These are phyloP conservation scores for Fusarium acutatum DNA, from an alignment of 2,329 filamentous ascomycete species.

Conservation along the genomic window DNA sequence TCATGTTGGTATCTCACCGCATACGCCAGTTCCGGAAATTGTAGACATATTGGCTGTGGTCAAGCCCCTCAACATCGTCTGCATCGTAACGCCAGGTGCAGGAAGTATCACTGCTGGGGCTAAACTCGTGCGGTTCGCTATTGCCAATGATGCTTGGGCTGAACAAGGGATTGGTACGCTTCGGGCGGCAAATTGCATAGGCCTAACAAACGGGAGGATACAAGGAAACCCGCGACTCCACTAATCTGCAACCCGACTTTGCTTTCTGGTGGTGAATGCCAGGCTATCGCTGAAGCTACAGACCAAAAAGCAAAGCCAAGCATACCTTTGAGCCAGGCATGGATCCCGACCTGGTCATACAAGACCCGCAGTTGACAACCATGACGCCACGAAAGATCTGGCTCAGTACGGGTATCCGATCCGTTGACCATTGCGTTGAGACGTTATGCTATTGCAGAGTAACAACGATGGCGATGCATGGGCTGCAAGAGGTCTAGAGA, in stretches of 20 bases:
- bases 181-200: slow-evolving; percentile 9
- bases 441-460: slow-evolving; percentile 7
- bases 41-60: not conserved
- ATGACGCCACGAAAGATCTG: not conserved
- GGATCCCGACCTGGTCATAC: not conserved
- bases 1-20: too few relatives aligned
- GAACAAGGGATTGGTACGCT: not conserved
- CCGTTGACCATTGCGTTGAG: slow-evolving; percentile 3
- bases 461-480: not conserved
- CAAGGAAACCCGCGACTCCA: not conserved
- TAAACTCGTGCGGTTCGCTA: not conserved
- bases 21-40: not conserved
- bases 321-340: not conserved
- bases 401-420: not conserved
- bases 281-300: slow-evolving; percentile 6
- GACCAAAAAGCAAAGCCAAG: slow-evolving; percentile 5
- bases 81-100: slow-evolving; percentile 11
- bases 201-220: not conserved
- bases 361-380: slow-evolving; percentile 1
- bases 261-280: slow-evolving; percentile 5
- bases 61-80: slow-evolving; percentile 5
- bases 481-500: not conserved
- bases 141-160: slow-evolving; percentile 4
- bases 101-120: slow-evolving; percentile 9
- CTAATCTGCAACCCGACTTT: slow-evolving; percentile 14